Base-by-base conservation (phyloP, 2,329 filamentous ascomycete species). In the Lasiodiplodia sp. region DNA sequence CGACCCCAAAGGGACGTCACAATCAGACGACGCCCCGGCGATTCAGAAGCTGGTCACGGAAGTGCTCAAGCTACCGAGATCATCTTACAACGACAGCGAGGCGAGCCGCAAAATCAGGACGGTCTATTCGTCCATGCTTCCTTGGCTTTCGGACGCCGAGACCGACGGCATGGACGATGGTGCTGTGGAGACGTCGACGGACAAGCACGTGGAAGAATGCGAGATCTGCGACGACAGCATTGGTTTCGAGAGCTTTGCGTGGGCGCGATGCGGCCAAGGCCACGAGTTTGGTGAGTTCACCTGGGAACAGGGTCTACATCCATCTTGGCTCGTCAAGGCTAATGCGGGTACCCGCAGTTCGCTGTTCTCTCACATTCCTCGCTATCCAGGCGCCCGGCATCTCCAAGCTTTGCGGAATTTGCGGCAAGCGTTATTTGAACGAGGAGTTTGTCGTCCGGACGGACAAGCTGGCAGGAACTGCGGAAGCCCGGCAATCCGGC, bases 391-490 rank as follows among this genome's bases (percentile, higher is more conserved):
- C 83, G 40, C 86, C 86, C 2, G 82, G 82, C 1, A 78, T 84
- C 2, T 84, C 85, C 14, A 87, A 87, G 72, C 81, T 80, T 62
- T 89, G 87, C 73, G 82, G 82, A 21, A 76, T 83, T n/a, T 89
- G 87, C 71, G 80, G 75, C 14, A 82, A 77, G 31, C 82, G 84
- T 55, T 86, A 82, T 71, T 71, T 87, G 8, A 82, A 81, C 55
- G 82, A 85, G 58, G 82, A 84, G 40, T 71, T 74, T 10, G 65
- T 82, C 11, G 40, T 47, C 25, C 28, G 31, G 55, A 56, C 65
- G 44, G 60, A 68, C 23, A 31, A 31, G 49, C n/a, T 63, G 49
- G 37, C 55, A 38, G 55, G 31, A 23, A 11, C 21, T n/a, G 51
- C n/a, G 28, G 21, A 31, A 34, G n/a, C 52, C 11, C 64, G 23